Base-by-base conservation (phyloP, 208 protist genomes). In the Trypanosoma cruzi region DNA sequence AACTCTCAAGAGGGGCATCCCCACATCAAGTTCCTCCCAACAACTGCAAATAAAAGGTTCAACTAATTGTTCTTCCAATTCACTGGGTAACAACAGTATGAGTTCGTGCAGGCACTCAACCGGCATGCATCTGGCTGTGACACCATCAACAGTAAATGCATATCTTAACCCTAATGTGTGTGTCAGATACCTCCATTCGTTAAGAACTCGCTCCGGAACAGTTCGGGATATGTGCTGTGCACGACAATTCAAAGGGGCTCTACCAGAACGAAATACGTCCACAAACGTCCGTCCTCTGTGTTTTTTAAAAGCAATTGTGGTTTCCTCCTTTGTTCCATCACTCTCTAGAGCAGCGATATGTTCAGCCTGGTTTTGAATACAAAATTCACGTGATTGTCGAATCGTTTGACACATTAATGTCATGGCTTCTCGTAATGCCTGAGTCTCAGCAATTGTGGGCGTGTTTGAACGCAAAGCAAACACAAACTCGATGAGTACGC, bases 1-100 rank as follows among this genome's bases (percentile, higher is more conserved):
- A 13, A 8, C 18, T 28, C 29, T n/a, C 18, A 64, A 32, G 18
- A 72, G 28, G 32, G 22, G 22, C 0, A 54, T 56, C 36, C 84
- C 80, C 20, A 86, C 48, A 24, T 77, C 63, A 53, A 94, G 82
- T 64, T 87, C 84, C 20, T 83, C 74, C 89, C 89, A 94, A 61
- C 77, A 86, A 71, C 80, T 87, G 32, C 48, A 52, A 24, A 92
- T 56, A 72, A 92, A 94, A 20, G 32, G 73, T 16, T 64, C 32
- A n/a, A 64, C 72, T 6, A 73, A 67, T 5, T 53, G 42, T 69
- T 91, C 83, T 74, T 94, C 89, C 40, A 94, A 66, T 2, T 81
- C 56, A 64, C 89, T 94, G 5, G 89, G 89, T 4, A 90, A 68
- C 1, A 68, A 36, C 10, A 65, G 49, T 24, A 85, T 57, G 37